These are phyloP conservation scores for Adansonia rubrostipa DNA, from an alignment of 441 rosid genomes.

Conservation along the genomic window DNA sequence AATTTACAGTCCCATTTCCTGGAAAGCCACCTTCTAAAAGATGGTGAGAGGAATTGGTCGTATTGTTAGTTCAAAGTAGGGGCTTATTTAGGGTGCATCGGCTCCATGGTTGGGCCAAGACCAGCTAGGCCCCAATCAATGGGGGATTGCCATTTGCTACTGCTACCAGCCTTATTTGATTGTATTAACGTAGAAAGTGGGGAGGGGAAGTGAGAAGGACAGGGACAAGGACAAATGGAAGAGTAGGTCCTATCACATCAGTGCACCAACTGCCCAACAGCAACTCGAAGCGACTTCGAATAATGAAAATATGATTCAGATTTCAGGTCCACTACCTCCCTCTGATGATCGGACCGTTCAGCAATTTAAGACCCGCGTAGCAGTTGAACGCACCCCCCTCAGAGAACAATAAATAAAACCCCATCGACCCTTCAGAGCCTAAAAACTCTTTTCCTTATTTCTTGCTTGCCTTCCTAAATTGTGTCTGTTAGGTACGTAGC, in stretches of 20 bases:
- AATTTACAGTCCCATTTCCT: not conserved
- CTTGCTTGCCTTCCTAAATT: not conserved
- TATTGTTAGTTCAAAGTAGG: not conserved
- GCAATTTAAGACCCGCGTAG: not conserved
- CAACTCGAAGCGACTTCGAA: slow-evolving; percentile 12
- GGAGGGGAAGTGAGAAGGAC: slow-evolving; percentile 12
- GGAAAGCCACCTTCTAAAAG: not conserved
- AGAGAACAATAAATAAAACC: slow-evolving; percentile 23
- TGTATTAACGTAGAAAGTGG: slow-evolving; percentile 25
- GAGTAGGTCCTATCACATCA: slow-evolving; percentile 24
- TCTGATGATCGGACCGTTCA: slow-evolving; percentile 4
- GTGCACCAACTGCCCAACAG: slow-evolving; percentile 17
- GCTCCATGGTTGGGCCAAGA: slow-evolving; percentile 14
- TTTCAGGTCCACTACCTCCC: not conserved
- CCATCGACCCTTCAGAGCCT: slow-evolving; percentile 7
- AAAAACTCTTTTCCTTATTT: not conserved
- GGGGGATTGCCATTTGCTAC: not conserved
- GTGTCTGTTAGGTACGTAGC: not conserved
- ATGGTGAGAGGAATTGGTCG: not conserved
- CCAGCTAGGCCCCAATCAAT: slow-evolving; percentile 1
- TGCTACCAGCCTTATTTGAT: slow-evolving; percentile 17
- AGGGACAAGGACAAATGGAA: slow-evolving; percentile 15
- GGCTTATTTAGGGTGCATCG: not conserved
- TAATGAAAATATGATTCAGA: not conserved
- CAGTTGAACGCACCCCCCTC: slow-evolving; percentile 7